Evolutionary conservation across 306 rosid species (phyloP), one percentile per base, ranked within the genome.

Genomic region (Astragalus glycyphyllos): DNA sequence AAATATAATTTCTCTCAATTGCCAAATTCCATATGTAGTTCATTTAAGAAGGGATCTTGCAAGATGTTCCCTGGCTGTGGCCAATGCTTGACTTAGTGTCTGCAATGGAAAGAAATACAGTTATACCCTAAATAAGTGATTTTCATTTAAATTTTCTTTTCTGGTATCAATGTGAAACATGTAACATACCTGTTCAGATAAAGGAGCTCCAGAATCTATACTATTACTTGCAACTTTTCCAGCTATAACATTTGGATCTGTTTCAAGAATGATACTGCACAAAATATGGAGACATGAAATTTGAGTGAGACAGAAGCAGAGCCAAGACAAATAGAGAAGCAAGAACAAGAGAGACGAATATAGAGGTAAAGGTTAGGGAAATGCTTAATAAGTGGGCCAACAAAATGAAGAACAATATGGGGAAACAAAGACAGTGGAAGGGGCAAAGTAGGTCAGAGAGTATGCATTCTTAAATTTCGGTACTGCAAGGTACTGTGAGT

Each of bases 41-140:
- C 86, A 94, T 73, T 89, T 94, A 17, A 94, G 97, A 56, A 94
- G 96, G 20, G 97, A 88, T 78, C 97, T 89, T 32, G 99, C 77
- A 76, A 94, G 79, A 80, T 94, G 98, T 68, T 91, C 99, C n/a
- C 97, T 92, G 3, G 97, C 97, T 40, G 97, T 83, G 47, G 99
- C 99, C 77, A 90, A 77, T 68, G 99, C 99, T 79, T 94, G 99
- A 61, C 85, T 89, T 38, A 94, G 76, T 67, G 99, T 94, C 99
- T 94, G 97, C 89, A 77, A 75, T 20, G 48, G 50, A 55, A 16
- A 62, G 11, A 66, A 78, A 44, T 5, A 57, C 6, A 56, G 49
- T 75, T 55, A 71, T 7, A 17, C 8, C 35, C 72, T 50, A 34
- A 58, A 48, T 51, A 47, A 10, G 65, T 68, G 65, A 50, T 50